Percentiles rank a stretch among this genome's conserved stretches.
Conservation (phyloP, 495 filamentous ascomycete genomes). For the Hypoxylon cercidicola region DNA sequence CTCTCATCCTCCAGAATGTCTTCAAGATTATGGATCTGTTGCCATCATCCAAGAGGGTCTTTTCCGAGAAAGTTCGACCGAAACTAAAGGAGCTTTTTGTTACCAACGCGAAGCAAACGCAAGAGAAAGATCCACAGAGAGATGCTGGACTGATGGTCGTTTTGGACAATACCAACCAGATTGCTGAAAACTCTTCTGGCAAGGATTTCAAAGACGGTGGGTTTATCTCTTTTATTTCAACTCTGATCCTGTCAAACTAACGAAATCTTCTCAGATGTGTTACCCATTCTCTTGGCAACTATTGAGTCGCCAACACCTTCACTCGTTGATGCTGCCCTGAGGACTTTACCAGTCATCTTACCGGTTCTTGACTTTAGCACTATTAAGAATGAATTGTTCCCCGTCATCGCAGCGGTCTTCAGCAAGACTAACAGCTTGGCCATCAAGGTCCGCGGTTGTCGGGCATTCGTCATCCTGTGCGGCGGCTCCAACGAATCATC, state of each 20-base stretch:
- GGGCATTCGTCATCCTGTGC: conserved; percentile 89
- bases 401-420: conserved; percentile 87
- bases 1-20: conserved; percentile 86
- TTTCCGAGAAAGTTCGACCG: conserved; percentile 86
- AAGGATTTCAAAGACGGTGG: conserved; percentile 93
- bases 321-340: conserved; percentile 83
- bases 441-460: conserved; percentile 90
- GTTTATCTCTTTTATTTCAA: conserved; percentile 30
- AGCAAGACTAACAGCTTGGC: conserved; percentile 89
- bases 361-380: conserved; percentile 93
- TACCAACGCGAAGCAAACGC: conserved; percentile 57
- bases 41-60: conserved; percentile 77
- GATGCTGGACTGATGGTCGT: conserved; percentile 93
- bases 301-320: conserved; percentile 90
- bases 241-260: conserved; percentile 28
- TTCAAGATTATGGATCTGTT: conserved; percentile 85
- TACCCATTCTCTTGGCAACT: conserved; percentile 83
- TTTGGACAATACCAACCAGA: conserved; percentile 79
- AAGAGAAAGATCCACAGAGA: conserved; percentile 81
- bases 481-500: conserved; percentile 69
- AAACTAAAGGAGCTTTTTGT: conserved; percentile 84
- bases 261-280: conserved; percentile 67
- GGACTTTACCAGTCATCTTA: conserved; percentile 76
- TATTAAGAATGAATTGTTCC: conserved; percentile 95
- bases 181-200: conserved; percentile 82